Evolutionary conservation across 1,139 yeast species (phyloP).

Genomic region (Zygoascus sp.): DNA sequence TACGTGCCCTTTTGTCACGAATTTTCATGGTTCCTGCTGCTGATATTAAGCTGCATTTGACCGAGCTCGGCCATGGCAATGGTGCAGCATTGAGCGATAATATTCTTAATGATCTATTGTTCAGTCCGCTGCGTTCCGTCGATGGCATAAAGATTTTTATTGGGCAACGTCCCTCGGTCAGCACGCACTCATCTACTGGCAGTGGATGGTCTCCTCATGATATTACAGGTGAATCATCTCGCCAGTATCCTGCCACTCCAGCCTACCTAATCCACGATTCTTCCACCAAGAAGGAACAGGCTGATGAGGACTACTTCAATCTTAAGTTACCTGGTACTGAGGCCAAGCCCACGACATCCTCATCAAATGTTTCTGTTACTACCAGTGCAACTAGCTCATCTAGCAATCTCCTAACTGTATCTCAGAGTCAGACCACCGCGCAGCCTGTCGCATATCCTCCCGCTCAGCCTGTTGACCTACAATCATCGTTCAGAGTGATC

Average conservation of each 20-base stretch:
- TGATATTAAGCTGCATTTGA: constrained; percentile 56
- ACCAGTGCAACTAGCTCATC: neutral
- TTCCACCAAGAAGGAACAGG: constrained; percentile 2
- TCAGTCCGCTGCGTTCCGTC: constrained; percentile 5
- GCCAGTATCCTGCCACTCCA: constrained; percentile 29
- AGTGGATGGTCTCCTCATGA: constrained; percentile 15
- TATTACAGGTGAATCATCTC: constrained; percentile 9
- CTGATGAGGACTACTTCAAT: constrained; percentile 24
- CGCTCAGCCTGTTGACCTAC: neutral
- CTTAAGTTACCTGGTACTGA: constrained; percentile 1
- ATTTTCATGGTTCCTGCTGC: constrained; percentile 41
- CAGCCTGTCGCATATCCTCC: too few species aligned
- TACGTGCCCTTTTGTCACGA: constrained; percentile 40
- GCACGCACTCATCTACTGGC: constrained; percentile 11
- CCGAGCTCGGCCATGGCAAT: constrained; percentile 62
- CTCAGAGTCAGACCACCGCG: neutral
- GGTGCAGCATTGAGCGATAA: constrained; percentile 57
- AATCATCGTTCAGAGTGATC: constrained; percentile 2
- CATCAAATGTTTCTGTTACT: neutral
- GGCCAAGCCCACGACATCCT: neutral
- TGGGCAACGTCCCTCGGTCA: constrained; percentile 11
- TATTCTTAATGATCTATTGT: constrained; percentile 40
- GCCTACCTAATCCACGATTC: constrained; percentile 28
- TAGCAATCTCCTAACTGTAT: neutral
- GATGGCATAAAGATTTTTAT: constrained; percentile 31